Percentiles rank a stretch among this genome's conserved stretches.
Evolutionary conservation across 2,329 filamentous ascomycete species (phyloP).

Genomic region (Amylocarpus encephaloides): DNA sequence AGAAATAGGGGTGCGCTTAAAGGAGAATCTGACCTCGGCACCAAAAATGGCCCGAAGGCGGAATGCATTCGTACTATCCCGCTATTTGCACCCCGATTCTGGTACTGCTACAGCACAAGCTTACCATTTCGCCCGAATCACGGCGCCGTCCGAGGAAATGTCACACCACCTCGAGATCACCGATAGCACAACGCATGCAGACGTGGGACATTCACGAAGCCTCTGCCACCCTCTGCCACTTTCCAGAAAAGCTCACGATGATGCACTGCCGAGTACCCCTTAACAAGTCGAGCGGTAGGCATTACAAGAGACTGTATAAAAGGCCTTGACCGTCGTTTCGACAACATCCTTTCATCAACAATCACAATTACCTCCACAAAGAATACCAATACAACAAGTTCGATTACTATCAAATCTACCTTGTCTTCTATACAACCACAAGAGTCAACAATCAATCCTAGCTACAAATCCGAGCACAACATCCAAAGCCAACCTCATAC

Average conservation of each 20-base stretch:
- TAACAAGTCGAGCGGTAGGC: neutral
- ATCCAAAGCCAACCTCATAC: constrained; percentile 14
- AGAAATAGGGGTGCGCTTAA: too few relatives aligned
- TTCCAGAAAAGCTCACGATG: neutral
- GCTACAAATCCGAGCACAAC: constrained; percentile 14
- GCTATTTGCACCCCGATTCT: too few relatives aligned
- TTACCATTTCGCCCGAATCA: too few relatives aligned
- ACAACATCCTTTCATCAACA: neutral
- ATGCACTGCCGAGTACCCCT: neutral
- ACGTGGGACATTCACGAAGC: too few relatives aligned
- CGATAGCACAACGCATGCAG: too few relatives aligned
- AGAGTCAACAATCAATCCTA: constrained; percentile 12
- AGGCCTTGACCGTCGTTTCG: neutral
- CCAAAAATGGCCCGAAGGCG: too few relatives aligned
- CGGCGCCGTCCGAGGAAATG: too few relatives aligned
- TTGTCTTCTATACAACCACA: neutral
- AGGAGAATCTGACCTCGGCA: too few relatives aligned
- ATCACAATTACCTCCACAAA: neutral
- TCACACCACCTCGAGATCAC: too few relatives aligned
- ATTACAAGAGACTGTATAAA: neutral
- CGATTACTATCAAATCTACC: constrained; percentile 3
- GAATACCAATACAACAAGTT: constrained; percentile 1
- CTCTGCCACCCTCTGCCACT: neutral
- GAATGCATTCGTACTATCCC: too few relatives aligned
- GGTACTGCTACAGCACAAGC: too few relatives aligned